Base-by-base conservation (phyloP, 129 eudicot species). In the Sambucus nigra region DNA sequence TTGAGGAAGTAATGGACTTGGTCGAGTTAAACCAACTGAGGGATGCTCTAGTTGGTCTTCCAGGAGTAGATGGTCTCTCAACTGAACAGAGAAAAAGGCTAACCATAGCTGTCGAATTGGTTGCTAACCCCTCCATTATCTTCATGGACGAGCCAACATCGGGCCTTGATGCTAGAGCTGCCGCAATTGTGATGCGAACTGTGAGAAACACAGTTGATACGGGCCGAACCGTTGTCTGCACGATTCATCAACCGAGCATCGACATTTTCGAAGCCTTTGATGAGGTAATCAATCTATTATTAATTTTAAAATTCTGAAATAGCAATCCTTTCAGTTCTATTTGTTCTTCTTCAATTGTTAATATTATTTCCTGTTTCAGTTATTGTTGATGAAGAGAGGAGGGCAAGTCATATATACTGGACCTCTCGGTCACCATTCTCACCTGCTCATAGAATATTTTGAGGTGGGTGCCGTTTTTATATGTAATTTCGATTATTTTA, bases 71-170 rank as follows among this genome's bases (percentile, higher is more conserved):
- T 18, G 96, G 94, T 27, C 59, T 87, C 31, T 82, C 96, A 57
- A 82, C 94, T 1, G 94, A 87, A n/a, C 96, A 87, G 55, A 76
- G 96, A 59, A 87, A 87, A 51, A 47, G 96, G 69, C 75, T 86
- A 18, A 87, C 94, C 0, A 82, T 87, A 54, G 94, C 85, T 1
- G 96, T 87, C 0, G 96, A 87, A 70, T 70, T 87, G 11, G 94
- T 87, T 58, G 87, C 95, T 12, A 82, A 86, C 35, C 95, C 95
- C 25, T 86, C 92, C 2, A 86, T 86, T 38, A 86, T 86, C 40
- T 86, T 86, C 79, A 82, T 86, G 95, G 95, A 86, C n/a, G 95
- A 86, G 35, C 93, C 96, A 21, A 87, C 94, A 0, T 82, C 96
- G 10, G 96, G 96, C 46, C 79, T 87, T 61, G 96, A 87, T 25